Evolutionary conservation across 352 stramenopile genomes (phyloP).

Genomic region (Blastocystis sp.): DNA sequence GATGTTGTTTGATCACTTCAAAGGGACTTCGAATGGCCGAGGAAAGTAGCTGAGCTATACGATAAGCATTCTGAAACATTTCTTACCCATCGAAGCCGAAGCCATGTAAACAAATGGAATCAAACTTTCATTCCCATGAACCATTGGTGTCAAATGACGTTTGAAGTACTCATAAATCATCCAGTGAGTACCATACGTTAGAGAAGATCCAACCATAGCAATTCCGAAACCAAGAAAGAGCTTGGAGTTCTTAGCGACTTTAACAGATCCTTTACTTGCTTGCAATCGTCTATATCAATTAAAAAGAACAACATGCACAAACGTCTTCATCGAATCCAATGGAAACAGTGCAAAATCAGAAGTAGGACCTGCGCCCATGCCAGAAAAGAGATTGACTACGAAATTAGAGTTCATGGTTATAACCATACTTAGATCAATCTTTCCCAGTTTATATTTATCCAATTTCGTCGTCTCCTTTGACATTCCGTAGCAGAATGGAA

Average conservation of each 20-base stretch:
- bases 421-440: conserved; percentile 28
- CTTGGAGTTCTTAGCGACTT: conserved; percentile 33
- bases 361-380: conserved; percentile 53
- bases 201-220: conserved; percentile 58
- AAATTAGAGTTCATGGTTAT: neutral
- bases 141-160: conserved; percentile 5
- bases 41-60: conserved; percentile 40
- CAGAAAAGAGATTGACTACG: conserved; percentile 52
- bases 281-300: conserved; percentile 34
- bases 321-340: conserved; percentile 62
- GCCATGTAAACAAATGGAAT: conserved; percentile 60
- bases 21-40: conserved; percentile 44
- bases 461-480: neutral
- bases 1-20: conserved; percentile 59
- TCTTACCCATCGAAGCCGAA: conserved; percentile 32
- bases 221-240: conserved; percentile 43
- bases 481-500: neutral
- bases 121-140: neutral
- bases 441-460: conserved; percentile 40
- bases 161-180: conserved; percentile 61
- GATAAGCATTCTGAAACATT: neutral
- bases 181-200: conserved; percentile 59
- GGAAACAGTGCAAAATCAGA: conserved; percentile 58
- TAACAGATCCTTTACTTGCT: conserved; percentile 33
- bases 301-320: neutral